Evolutionary conservation across 2,329 filamentous ascomycete genomes (phyloP), one percentile per base, ranked within the genome.

Genomic region (Alternaria arborescens): DNA sequence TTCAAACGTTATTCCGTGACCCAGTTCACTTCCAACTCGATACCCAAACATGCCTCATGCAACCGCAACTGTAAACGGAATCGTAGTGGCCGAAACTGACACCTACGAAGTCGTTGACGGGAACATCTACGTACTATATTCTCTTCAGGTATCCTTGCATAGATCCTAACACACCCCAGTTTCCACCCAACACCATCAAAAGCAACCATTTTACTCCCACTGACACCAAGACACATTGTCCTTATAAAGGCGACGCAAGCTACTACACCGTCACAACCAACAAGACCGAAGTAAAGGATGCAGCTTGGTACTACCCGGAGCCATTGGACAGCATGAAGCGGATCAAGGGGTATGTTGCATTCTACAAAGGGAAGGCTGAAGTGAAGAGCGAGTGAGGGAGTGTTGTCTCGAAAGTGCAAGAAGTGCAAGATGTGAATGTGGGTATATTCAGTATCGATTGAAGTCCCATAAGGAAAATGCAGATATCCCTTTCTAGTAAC

Each of bases 251-350:
- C 3, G 78, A 82, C 30, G 85, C 86, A 4, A 83, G 79, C 43
- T 88, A 88, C 71, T 88, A 87, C 71, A 84, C 80, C 22, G 74
- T 88, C 56, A 82, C 79, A 11, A 78, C 83, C 10, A 82, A 82
- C 52, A 84, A 81, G 40, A 78, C 79, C 6, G 80, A 82, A 52
- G 61, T 86, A 20, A 76, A 82, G 36, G 85, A 88, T 61, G 85
- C 83, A 3, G 86, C 85, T 0, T 88, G 86, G 86, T 88, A 84
- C 65, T 88, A 88, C 62, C 81, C 85, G 3, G 70, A 81, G 42
- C 82, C 86, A 1, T 81, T 82, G 55, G 81, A 82, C 24, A 83
- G 81, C 44, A 81, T 82, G 30, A 74, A 80, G 53, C 78, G 80
- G 67, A 86, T 88, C 65, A 84, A 83, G 71, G 82, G 82, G 43